Evolutionary conservation across 441 rosid genomes (phyloP), one percentile per base, ranked within the genome.

Genomic region (Adansonia rubrostipa): DNA sequence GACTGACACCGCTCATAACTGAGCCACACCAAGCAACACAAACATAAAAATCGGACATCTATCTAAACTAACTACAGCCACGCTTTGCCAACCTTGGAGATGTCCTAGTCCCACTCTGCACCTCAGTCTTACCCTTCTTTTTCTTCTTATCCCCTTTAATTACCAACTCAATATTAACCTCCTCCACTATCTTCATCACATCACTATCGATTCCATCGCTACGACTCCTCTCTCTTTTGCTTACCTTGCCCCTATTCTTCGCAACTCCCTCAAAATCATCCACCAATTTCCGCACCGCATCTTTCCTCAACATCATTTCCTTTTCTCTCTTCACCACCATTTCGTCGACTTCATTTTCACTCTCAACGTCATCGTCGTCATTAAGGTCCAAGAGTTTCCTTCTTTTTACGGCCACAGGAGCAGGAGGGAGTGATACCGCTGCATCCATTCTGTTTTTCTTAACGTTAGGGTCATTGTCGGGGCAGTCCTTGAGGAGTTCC

Each of bases 191-290:
- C 71, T 77, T 79, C 86, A 77, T 80, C 70, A 71, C 78, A 42
- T 79, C 81, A 19, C 28, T 68, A 24, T 78, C 82, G 10, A 51
- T 51, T n/a, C 36, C 51, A 2, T 74, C 65, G 15, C 68, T 58
- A 24, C 11, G 1, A 19, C 15, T 68, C 65, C 79, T 80, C 6
- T 51, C 71, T 77, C 61, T 66, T 66, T 66, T n/a, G 60, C 66
- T 50, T 15, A 1, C 28, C 58, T 50, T 73, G 2, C 58, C 61
- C 33, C 65, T 8, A 9, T 17, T 50, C 14, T 83, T 81, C 0
- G 91, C 96, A 9, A 91, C 97, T 42, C 79, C 77, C 10, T 95
- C 95, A 69, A 95, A 95, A 15, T 95, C 98, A 57, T 85, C 92
- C 20, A 82, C 86, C 53, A 95, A 80, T 74, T 89, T 93, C 81